A percentile compares a stretch with the other conserved stretches of the same genome.
Evolutionary conservation across 306 rosid genomes (phyloP).

Genomic region (Alnus glutinosa): DNA sequence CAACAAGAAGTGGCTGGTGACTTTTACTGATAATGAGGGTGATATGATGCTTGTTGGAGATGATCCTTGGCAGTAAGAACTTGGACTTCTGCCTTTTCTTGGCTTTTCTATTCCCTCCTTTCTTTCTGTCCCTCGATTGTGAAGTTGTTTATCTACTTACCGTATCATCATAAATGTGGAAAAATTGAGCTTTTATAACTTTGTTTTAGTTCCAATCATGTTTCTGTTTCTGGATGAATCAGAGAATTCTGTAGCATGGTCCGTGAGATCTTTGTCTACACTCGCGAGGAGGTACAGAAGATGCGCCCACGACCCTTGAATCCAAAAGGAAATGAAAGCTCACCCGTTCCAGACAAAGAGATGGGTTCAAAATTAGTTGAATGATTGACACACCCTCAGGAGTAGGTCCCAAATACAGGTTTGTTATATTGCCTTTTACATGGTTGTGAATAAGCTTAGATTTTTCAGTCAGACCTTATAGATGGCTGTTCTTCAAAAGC

Average conservation of each 20-base stretch:
- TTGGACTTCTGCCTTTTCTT: conserved; percentile 9
- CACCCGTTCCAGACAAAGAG: neutral
- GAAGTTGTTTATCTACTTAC: neutral
- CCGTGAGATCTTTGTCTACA: conserved; percentile 54
- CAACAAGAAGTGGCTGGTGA: conserved; percentile 51
- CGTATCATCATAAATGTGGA: neutral
- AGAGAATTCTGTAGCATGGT: conserved; percentile 64
- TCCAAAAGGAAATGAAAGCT: conserved; percentile 7
- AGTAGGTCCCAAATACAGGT: neutral
- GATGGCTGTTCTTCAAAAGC: neutral
- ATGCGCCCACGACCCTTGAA: neutral
- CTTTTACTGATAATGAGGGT: conserved; percentile 56
- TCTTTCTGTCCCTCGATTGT: neutral
- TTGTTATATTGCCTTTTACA: neutral
- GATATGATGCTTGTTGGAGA: conserved; percentile 74
- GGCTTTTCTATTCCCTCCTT: neutral
- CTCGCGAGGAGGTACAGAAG: conserved; percentile 57
- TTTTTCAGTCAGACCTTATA: neutral
- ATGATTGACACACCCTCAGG: conserved; percentile 2
- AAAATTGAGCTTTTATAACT: neutral
- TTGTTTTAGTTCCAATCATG: neutral
- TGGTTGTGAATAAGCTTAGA: conserved; percentile 12
- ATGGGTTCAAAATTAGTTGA: conserved; percentile 3
- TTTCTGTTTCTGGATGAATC: conserved; percentile 2
- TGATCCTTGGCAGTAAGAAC: conserved; percentile 60